phyloP scores from a whole-genome alignment of 73 alveolate species.

The Paramecium octaurelia region DNA sequence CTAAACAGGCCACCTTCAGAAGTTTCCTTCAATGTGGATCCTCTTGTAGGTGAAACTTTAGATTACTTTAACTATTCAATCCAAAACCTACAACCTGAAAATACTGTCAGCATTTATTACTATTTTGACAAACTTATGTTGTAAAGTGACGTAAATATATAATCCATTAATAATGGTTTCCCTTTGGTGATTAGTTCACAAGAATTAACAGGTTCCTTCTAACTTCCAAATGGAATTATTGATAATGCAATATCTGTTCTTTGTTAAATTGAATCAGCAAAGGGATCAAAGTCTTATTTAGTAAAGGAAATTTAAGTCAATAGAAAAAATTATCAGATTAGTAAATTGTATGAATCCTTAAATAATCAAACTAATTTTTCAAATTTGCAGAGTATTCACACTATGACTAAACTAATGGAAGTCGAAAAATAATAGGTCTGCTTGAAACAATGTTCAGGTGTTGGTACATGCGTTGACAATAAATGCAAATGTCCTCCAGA shows the following conservation, averaged over 20 bases:
- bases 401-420: not conserved
- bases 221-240: not conserved
- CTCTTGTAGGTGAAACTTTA: not conserved
- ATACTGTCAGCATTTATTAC: not conserved
- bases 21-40: not conserved
- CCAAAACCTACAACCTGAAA: not conserved
- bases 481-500: not conserved
- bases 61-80: not conserved
- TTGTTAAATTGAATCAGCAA: not conserved
- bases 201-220: not conserved
- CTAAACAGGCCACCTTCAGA: not conserved
- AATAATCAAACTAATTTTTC: not conserved
- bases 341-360: not conserved
- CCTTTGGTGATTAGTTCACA: not conserved
- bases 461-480: not conserved
- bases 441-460: conserved; percentile 1
- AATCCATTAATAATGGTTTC: not conserved
- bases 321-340: not conserved
- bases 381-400: not conserved
- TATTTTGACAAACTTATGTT: not conserved
- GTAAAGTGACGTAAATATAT: not conserved
- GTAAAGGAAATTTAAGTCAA: not conserved
- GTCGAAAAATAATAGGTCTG: not conserved
- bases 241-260: not conserved
- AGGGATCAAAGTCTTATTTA: not conserved